phyloP scores from a whole-genome alignment of 2,329 filamentous ascomycete species.

The Trichoderma polysporum region DNA sequence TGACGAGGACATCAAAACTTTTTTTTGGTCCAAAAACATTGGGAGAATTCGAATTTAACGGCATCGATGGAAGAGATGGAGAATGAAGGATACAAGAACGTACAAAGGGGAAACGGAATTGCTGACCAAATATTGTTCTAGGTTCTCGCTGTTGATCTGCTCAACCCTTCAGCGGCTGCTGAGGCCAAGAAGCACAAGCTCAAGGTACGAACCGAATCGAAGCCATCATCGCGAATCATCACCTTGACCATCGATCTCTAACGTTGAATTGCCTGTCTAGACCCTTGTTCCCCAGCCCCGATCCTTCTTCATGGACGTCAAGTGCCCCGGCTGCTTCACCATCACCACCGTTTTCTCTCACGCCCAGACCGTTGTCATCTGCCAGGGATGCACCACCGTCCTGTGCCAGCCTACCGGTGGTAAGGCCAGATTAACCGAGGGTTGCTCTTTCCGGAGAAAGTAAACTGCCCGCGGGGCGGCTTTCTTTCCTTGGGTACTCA shows the following conservation, averaged over 20 bases:
- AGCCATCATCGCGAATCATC: background rate
- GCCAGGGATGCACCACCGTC: constrained; percentile 98
- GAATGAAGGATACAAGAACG: background rate
- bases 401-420: constrained; percentile 99
- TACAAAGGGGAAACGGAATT: constrained; percentile 24
- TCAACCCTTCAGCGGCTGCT: constrained; percentile 96
- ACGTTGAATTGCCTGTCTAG: constrained; percentile 44
- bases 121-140: constrained; percentile 54
- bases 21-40: background rate
- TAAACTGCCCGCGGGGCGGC: constrained; percentile 61
- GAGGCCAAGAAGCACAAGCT: constrained; percentile 99
- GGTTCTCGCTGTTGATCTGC: constrained; percentile 99
- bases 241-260: constrained; percentile 22
- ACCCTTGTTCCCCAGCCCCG: constrained; percentile 92
- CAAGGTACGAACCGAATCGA: constrained; percentile 67
- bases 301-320: constrained; percentile 99
- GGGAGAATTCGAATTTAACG: constrained; percentile 22
- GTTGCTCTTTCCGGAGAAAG: constrained; percentile 99
- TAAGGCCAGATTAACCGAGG: constrained; percentile 98
- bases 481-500: constrained; percentile 51
- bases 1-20: constrained; percentile 25
- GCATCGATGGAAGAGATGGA: constrained; percentile 15
- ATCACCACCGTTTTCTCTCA: constrained; percentile 99
- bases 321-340: constrained; percentile 99
- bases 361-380: constrained; percentile 99